Evolutionary conservation across 805 yeast genomes (phyloP), one percentile per base, ranked within the genome.

Genomic region (Candida methanosorbosa): DNA sequence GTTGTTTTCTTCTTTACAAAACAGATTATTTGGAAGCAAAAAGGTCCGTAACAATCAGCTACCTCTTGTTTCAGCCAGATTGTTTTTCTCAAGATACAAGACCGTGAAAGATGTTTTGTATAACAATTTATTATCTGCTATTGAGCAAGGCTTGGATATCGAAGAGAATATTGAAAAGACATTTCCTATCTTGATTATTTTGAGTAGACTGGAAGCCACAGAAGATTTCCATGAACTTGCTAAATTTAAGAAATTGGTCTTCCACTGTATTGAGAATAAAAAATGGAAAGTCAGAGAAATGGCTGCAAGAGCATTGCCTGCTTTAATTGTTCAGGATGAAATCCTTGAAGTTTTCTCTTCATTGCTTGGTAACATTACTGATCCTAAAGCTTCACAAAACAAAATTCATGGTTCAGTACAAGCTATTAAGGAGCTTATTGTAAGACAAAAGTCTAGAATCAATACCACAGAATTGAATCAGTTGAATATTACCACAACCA

Each of bases 221-320:
- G 15, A 9, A 4, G 75, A 73, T 0, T 68, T 69, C 38, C 63
- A 61, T 29, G 79, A 75, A 0, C 50, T 81, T 32, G 57, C 56
- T 7, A 73, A 63, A 5, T 81, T 86, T 46, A 57, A 63, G 32
- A 66, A 68, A 0, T 52, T 70, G 16, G 57, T 84, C 13, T 44
- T 62, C 18, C 34, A 47, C 15, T 68, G 80, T 41, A 57, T 88
- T 21, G 60, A 61, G 1, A 71, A 75, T 39, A 56, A 56, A 29
- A 62, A 68, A 36, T 90, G 95, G 95, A 86, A 86, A 46, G 69
- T 92, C 8, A 69, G 98, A 41, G 96, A 88, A 49, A 72, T 84
- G 73, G 82, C 95, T 0, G 84, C 95, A 0, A 67, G 78, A 48
- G 72, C 86, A 4, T 47, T 84, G 2, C 72, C 80, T 0, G 58